Percentiles rank a stretch among this genome's conserved stretches.
Evolutionary conservation across 176 grass and related monocot species (phyloP).

Genomic region (Eremochloa ophiuroides): DNA sequence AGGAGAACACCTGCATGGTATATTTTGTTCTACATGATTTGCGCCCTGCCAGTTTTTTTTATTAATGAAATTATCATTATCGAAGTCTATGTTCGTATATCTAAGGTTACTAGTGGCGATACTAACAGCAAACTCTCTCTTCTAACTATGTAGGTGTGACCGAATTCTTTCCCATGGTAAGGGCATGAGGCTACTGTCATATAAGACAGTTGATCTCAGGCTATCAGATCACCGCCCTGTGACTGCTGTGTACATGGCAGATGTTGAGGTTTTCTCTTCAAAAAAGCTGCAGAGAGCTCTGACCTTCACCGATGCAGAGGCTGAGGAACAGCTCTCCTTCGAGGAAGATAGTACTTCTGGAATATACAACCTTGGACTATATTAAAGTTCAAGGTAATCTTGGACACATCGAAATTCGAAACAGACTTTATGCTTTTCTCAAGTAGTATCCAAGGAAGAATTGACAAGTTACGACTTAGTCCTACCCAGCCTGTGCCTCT

Average conservation of each 20-base stretch:
- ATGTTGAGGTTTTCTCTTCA: conserved; percentile 79
- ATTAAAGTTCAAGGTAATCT: conserved; percentile 10
- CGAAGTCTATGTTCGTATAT: not conserved
- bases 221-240: conserved; percentile 92
- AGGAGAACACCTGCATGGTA: conserved; percentile 95
- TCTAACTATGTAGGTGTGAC: conserved; percentile 62
- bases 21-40: not conserved
- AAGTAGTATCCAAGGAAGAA: not conserved
- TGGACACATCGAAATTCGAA: not conserved
- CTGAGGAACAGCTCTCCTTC: conserved; percentile 55
- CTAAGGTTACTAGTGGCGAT: not conserved
- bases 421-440: not conserved
- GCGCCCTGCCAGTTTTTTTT: not conserved
- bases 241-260: conserved; percentile 60
- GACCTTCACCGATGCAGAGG: conserved; percentile 91
- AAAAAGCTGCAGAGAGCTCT: conserved; percentile 91
- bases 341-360: conserved; percentile 48
- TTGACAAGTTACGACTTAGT: not conserved
- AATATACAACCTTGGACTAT: conserved; percentile 32
- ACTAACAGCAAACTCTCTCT: not conserved
- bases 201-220: conserved; percentile 52
- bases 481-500: conserved; percentile 1
- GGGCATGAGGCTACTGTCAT: conserved; percentile 56
- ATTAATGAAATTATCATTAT: not conserved
- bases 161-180: conserved; percentile 83